Conservation (phyloP, 2,329 filamentous ascomycete genomes). For the Lasiodiplodia sp. region DNA sequence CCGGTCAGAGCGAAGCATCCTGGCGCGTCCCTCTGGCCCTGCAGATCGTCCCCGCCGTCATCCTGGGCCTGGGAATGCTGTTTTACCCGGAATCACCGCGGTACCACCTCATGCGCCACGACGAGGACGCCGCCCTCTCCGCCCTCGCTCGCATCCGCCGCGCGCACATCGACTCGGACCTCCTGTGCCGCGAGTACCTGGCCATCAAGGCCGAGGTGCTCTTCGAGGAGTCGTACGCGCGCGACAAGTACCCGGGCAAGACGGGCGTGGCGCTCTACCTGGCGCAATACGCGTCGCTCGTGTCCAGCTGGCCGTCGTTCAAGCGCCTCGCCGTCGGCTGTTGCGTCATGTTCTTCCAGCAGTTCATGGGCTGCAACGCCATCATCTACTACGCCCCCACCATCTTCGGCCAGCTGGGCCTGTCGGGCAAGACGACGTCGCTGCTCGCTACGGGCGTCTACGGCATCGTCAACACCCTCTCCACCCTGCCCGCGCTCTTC, state of each 20-base stretch:
- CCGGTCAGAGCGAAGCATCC: conserved; percentile 49
- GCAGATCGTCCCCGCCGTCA: conserved; percentile 78
- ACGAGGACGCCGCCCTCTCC: conserved; percentile 66
- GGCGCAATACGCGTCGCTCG: conserved; percentile 43
- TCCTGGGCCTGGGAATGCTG: conserved; percentile 72
- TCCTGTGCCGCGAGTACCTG: conserved; percentile 70
- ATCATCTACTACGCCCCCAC: conserved; percentile 59
- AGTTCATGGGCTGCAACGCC: conserved; percentile 58
- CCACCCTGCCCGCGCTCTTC: conserved; percentile 62
- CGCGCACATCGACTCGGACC: conserved; percentile 72
- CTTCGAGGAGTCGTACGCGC: conserved; percentile 32
- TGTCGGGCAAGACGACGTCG: conserved; percentile 34
- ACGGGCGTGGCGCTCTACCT: not conserved
- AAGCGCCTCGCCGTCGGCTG: conserved; percentile 8
- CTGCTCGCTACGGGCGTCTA: conserved; percentile 63
- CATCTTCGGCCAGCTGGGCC: conserved; percentile 55
- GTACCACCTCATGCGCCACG: conserved; percentile 81
- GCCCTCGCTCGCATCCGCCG: conserved; percentile 72
- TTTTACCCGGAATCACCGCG: conserved; percentile 80
- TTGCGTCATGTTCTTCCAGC: conserved; percentile 40
- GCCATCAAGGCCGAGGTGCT: conserved; percentile 20
- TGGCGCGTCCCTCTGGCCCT: conserved; percentile 78
- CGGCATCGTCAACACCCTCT: conserved; percentile 63
- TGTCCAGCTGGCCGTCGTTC: conserved; percentile 43
- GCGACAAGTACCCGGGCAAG: conserved; percentile 42